Evolutionary conservation across 352 stramenopile species (phyloP).

Genomic region (Phytophthora litchii): DNA sequence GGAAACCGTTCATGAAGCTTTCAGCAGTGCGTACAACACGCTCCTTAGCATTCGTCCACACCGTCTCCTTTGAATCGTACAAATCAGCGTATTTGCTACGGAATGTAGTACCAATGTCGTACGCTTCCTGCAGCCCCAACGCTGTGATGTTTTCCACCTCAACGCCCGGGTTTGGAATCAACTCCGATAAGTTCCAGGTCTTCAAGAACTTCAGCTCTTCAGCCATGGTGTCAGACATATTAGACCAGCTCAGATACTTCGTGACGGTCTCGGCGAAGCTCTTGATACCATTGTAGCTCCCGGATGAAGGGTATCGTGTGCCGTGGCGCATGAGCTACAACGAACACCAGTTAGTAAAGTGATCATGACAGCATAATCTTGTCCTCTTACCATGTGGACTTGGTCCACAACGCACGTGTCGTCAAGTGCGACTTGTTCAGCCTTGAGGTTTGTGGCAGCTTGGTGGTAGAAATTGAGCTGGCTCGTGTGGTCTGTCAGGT

Average conservation of each 20-base stretch:
- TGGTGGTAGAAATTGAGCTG: slow-evolving; percentile 67
- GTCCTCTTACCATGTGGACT: slow-evolving; percentile 42
- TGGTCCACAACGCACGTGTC: slow-evolving; percentile 53
- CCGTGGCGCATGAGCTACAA: slow-evolving; percentile 49
- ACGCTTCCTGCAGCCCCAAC: slow-evolving; percentile 49
- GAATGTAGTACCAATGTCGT: slow-evolving; percentile 44
- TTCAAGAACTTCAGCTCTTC: slow-evolving; percentile 53
- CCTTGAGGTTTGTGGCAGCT: slow-evolving; percentile 43
- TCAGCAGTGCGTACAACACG: slow-evolving; percentile 57
- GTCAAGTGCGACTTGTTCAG: slow-evolving; percentile 45
- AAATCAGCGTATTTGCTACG: slow-evolving; percentile 47
- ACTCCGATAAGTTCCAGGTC: slow-evolving; percentile 46
- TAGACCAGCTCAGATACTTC: slow-evolving; percentile 32
- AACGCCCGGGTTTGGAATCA: slow-evolving; percentile 39
- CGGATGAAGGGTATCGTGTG: slow-evolving; percentile 57
- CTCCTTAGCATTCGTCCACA: slow-evolving; percentile 58
- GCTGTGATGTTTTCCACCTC: slow-evolving; percentile 65
- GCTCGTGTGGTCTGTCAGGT: slow-evolving; percentile 65
- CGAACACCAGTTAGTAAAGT: not conserved
- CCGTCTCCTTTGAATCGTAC: slow-evolving; percentile 46
- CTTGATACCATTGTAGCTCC: slow-evolving; percentile 53
- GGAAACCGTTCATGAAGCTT: slow-evolving; percentile 59
- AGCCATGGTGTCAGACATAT: slow-evolving; percentile 32
- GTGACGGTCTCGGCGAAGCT: slow-evolving; percentile 39
- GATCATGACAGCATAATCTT: not conserved